Evolutionary conservation across 2,329 filamentous ascomycete species (phyloP), one percentile per base, ranked within the genome.

Genomic region (Pseudocercospora eumusae): DNA sequence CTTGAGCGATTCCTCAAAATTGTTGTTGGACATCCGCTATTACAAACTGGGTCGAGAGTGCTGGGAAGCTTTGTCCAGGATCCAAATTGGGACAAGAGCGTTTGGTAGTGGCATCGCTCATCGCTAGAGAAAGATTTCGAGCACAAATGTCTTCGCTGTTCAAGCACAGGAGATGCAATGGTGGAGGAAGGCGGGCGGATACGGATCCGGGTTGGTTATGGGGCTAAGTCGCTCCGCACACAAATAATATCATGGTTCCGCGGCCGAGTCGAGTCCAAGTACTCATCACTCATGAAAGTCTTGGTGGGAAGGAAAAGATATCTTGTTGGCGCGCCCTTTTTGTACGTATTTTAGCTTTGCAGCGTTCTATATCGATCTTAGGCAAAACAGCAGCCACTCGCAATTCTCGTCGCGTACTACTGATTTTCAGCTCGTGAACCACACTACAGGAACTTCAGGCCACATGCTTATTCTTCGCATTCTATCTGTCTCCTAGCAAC

Each of bases 1-100:
- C 81, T 99, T 68, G 93, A 99, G 81, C 87, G 96, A 75, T 99
- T 99, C 76, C 79, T 99, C 75, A 93, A 95, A 85, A 98, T 98
- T 75, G 95, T 99, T 10, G 95, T 96, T 0, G 93, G 95, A 0
- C 95, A 99, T 77, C 95, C 95, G 70, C 82, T 99, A 72, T 79
- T 99, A 79, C 95, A 99, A 85, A 99, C 95, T 28, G 95, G 95
- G 57, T 97, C 92, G 78, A 96, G 98, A 80, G 95, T 99, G 62
- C 79, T 99, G 71, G 93, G 93, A 11, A 91, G 91, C 28, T 99
- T 98, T 81, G 93, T 99, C 74, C 95, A 99, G 80, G 95, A 92
- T 77, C 89, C 89, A 20, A 92, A 91, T 79, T 96, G 92, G 92
- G 92, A 96, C 80, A 87, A 90, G 65, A 93, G 93, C 79, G 89